Evolutionary conservation across 768 basidiomycete genomes (phyloP).

Genomic region (Tephrocybe sp.): DNA sequence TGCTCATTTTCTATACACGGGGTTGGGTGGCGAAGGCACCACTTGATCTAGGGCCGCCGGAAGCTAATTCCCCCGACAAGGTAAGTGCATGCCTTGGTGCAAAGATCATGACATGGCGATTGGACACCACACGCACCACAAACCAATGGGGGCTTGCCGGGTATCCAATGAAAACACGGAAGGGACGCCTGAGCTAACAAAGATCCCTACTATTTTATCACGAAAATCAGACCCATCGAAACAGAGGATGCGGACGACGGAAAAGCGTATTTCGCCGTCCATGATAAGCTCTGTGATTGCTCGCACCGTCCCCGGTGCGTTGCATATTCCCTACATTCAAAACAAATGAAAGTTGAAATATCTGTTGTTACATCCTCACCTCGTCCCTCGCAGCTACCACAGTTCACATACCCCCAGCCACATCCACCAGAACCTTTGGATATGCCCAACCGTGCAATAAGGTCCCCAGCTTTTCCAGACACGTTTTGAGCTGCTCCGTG

Average conservation of each 20-base stretch:
- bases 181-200: no score
- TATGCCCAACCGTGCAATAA: constrained; percentile 88
- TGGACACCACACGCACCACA: no score
- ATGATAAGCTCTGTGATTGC: constrained; percentile 71
- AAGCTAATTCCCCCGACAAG: no score
- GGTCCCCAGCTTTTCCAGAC: constrained; percentile 82
- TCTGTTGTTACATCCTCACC: constrained; percentile 35
- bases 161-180: no score
- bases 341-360: constrained; percentile 19
- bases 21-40: no score
- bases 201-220: no score
- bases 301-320: constrained; percentile 82
- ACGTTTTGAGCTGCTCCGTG: constrained; percentile 74
- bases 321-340: constrained; percentile 63
- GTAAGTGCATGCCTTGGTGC: no score
- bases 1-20: no score
- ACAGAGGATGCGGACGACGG: constrained; percentile 39
- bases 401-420: constrained; percentile 82
- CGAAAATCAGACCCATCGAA: no score
- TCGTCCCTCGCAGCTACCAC: constrained; percentile 71
- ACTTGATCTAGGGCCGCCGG: no score
- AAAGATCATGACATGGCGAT: no score
- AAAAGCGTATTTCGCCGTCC: constrained; percentile 58
- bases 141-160: no score
- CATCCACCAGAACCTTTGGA: constrained; percentile 62